Conservation (phyloP, 1,284 basidiomycete species). For the Xerocomus minutiporus region DNA sequence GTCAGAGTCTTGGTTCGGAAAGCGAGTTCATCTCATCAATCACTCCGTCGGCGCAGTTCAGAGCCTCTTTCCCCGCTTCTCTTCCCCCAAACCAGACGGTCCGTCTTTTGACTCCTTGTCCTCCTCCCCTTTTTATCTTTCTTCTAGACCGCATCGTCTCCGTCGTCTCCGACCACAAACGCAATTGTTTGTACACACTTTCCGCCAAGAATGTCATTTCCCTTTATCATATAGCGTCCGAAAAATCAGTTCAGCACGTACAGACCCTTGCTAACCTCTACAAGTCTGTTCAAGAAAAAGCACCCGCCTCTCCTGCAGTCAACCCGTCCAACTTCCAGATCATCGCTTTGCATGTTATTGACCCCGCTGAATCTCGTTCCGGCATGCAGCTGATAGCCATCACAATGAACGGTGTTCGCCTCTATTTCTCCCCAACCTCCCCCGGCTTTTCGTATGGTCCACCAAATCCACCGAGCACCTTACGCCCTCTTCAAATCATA, state of each 20-base stretch:
- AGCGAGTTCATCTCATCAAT: conserved; percentile 77
- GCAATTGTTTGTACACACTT: conserved; percentile 73
- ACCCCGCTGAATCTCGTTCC: conserved; percentile 56
- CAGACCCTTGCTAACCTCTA: conserved; percentile 67
- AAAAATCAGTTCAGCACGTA: conserved; percentile 61
- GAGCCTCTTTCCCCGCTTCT: conserved; percentile 66
- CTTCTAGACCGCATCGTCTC: conserved; percentile 61
- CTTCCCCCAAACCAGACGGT: conserved; percentile 60
- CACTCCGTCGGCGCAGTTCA: conserved; percentile 73
- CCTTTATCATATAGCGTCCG: conserved; percentile 57
- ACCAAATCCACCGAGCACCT: conserved; percentile 32
- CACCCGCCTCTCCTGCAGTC: conserved; percentile 65
- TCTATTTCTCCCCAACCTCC: conserved; percentile 69
- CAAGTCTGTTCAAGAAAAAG: conserved; percentile 70
- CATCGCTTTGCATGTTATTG: conserved; percentile 59
- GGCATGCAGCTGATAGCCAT: conserved; percentile 76
- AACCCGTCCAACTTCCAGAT: conserved; percentile 66
- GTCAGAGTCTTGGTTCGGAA: conserved; percentile 91
- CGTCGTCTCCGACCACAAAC: conserved; percentile 60
- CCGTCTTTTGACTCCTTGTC: conserved; percentile 8
- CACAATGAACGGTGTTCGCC: conserved; percentile 71
- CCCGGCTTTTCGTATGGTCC: conserved; percentile 33
- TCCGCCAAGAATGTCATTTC: conserved; percentile 67
- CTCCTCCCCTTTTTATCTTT: conserved; percentile 5
- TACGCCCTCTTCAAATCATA: conserved; percentile 55